Base-by-base conservation (phyloP, 352 stramenopile genomes). In the Phytophthora rubi region DNA sequence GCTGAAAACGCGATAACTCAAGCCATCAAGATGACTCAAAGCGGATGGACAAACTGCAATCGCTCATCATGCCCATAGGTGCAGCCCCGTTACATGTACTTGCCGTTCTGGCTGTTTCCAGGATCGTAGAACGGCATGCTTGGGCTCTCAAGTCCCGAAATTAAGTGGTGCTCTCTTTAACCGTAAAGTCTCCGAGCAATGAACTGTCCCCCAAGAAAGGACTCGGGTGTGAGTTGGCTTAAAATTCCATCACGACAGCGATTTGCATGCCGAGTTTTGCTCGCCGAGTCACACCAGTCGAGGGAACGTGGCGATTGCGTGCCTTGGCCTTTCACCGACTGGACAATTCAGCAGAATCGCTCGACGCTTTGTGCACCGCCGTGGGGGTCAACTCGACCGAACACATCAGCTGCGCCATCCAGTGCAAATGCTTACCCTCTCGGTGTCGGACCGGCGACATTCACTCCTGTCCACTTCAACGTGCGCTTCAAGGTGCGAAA, bases 11-110 rank as follows among this genome's bases (percentile, higher is more conserved):
- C 6, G 56, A 62, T 54, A 26, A 62, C 56, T 62, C 42, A 62
- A 35, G 35, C 54, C 13, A 44, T 18, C 23, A 26, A 62, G 55
- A 62, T 52, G 42, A 53, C 54, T 60, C 54, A 60, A 26, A 49
- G 21, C n/a, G 21, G 35, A 60, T 49, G 54, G 54, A 48, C 45
- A 52, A 52, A 52, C n/a, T 28, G 12, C 45, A 13, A 10, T 4
- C 12, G 45, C 45, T 23, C 15, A 33, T 21, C 15, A n/a, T 21
- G 33, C 26, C 18, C 32, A 59, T 9, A 7, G 8, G 18, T 10
- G 33, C 28, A 57, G 51, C 21, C 23, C 3, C 16, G 23, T 54
- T 42, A 45, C 39, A 39, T 45, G 42, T 42, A 45, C 39, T 51
- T 45, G 42, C 26, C 33, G 39, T 52, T 54, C 56, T 45, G 56